Base-by-base conservation (phyloP, 2,329 filamentous ascomycete species). In the Rhexocercosporidium sp. region DNA sequence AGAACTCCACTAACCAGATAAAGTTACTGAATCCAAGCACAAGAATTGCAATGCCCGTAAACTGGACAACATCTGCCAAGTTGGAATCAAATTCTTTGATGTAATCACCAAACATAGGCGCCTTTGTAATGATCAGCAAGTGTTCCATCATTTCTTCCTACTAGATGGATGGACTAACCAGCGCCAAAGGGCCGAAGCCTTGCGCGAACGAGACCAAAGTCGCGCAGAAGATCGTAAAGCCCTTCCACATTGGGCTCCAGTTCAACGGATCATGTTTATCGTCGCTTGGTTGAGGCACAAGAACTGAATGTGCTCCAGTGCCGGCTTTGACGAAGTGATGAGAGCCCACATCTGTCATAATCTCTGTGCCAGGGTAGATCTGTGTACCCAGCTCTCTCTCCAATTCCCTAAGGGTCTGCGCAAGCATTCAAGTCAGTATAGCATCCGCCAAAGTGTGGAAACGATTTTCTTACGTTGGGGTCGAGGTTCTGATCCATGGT, bases 251-350 rank as follows among this genome's bases (percentile, higher is more conserved):
- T n/a, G 72, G 74, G 5, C 79, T 79, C 83, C 83, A 86, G 66
- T 83, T 81, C 53, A 85, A 77, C 6, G 83, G 83, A 69, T 85
- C 83, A 66, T 83, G 81, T 4, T 82, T 77, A 67, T 84, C 80
- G 49, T 80, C 78, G 25, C 80, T 82, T 0, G 84, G 83, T 59
- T 80, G 79, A 8, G 84, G 84, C n/a, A 84, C 77, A 8, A 85
- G 75, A 18, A 85, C 80, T 4, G 84, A 82, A 39, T 81, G 78
- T 25, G 77, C 75, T 25, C 78, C 77, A 29, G 75, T 73, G 22
- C 76, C 75, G 25, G 81, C 80, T 72, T 89, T 90, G 73, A 90
- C 86, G 72, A 90, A 90, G 76, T 90, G 88, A 76, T 89, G 86
- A 0, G 80, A 79, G 22, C 86, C 87, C 44, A 90, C 83, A 80